These are phyloP conservation scores for Yarrowia deformans DNA, from an alignment of 805 yeast species.

Conservation along the genomic window DNA sequence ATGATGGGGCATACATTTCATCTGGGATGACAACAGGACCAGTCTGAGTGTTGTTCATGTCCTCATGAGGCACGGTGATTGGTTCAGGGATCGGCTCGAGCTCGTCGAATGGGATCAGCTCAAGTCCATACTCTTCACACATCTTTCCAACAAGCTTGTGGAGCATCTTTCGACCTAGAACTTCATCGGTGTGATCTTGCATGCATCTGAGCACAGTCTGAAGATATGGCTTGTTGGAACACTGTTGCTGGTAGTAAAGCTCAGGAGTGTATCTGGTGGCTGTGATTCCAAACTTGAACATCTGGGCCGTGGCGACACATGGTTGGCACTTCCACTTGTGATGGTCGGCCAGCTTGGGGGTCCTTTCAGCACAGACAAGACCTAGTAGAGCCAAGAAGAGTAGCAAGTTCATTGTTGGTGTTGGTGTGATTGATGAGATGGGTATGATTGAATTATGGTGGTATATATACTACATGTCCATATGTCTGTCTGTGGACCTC, in stretches of 20 bases:
- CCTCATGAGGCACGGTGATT: not conserved
- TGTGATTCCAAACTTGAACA: constrained; percentile 34
- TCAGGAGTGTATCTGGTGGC: constrained; percentile 1
- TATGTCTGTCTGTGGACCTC: not conserved
- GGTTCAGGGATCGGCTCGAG: not conserved
- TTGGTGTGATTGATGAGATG: not conserved
- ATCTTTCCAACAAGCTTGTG: not conserved
- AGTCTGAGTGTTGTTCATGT: constrained; percentile 21
- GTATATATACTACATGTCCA: constrained; percentile 7
- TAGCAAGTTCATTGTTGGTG: constrained; percentile 5
- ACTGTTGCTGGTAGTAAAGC: constrained; percentile 26
- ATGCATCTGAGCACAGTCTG: constrained; percentile 25
- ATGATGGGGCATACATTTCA: not conserved
- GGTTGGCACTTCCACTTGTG: constrained; percentile 24
- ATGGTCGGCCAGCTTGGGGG: constrained; percentile 19
- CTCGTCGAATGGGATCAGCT: not conserved
- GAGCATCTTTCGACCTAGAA: not conserved
- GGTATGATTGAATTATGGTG: not conserved
- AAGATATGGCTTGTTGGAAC: constrained; percentile 25
- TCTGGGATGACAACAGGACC: constrained; percentile 12
- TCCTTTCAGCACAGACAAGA: not conserved
- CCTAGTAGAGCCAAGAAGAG: constrained; percentile 5
- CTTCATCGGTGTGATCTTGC: constrained; percentile 23
- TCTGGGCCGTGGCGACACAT: constrained; percentile 15
- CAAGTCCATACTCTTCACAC: constrained; percentile 1